Conservation (phyloP, 768 basidiomycete species). For the Cantharellus anzutake region DNA sequence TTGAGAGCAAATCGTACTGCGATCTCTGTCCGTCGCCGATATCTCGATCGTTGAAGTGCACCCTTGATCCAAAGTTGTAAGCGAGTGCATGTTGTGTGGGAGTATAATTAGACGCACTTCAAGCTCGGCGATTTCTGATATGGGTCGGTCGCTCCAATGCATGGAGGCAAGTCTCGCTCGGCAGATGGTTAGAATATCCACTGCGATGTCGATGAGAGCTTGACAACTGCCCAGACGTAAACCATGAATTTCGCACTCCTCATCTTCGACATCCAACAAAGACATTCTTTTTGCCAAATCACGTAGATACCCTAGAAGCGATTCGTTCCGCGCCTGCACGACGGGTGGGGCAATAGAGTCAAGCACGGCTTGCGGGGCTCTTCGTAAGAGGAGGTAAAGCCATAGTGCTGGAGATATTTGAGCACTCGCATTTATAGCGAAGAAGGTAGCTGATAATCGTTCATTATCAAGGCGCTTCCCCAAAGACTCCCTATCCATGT, state of each 20-base stretch:
- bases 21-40: background rate
- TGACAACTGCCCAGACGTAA: background rate
- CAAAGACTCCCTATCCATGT: background rate
- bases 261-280: background rate
- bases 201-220: background rate
- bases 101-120: background rate
- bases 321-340: background rate
- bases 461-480: background rate
- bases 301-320: background rate
- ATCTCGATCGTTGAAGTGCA: background rate
- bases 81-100: background rate
- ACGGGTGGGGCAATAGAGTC: background rate
- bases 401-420: background rate
- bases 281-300: background rate
- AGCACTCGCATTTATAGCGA: background rate
- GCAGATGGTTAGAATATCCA: background rate
- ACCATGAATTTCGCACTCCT: background rate
- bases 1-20: conserved; percentile 7
- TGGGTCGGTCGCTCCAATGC: background rate
- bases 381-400: background rate
- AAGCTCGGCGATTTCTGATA: background rate
- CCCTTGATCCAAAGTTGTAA: background rate
- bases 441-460: background rate
- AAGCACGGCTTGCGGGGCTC: background rate
- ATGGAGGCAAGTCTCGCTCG: background rate